Evolutionary conservation across 2,329 filamentous ascomycete genomes (phyloP), one percentile per base, ranked within the genome.

Genomic region (Xylariales sp.): DNA sequence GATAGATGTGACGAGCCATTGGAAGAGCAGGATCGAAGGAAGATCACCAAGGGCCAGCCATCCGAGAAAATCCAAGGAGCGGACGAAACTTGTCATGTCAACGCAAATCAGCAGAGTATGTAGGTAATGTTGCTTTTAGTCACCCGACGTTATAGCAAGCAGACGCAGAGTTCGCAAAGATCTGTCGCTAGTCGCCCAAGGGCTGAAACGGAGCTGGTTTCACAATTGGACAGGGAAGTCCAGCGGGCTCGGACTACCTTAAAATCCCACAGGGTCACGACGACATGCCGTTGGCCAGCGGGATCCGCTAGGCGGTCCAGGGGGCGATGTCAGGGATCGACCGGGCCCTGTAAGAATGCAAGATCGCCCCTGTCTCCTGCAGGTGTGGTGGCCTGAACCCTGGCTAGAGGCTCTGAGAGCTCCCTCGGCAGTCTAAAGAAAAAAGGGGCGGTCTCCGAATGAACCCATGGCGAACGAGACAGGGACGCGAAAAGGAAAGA

Each of bases 201-300:
- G n/a, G 14, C 15, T 33, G 37, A 39, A 39, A 39, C 37, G 12
- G 37, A 14, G 19, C 21, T 24, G 20, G 37, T 39, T 39, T 39
- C 37, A 39, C 37, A 25, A 33, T 39, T 27, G 16, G 37, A 33
- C 19, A 30, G 29, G 28, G 29, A 12, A 13, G 15, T 24, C 29
- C 37, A 39, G 16, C 33, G 10, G 29, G 29, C 37, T 33, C 13
- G 29, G 21, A 14, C 23, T 33, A 33, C 20, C 23, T 17, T 21
- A 14, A 17, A 27, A 20, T 21, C 29, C 37, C 32, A 20, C 32
- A 8, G n/a, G 20, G 24, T 16, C 6, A 14, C 20, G 16, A 16
- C 14, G 35, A 20, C 18, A 38, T 38, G 27, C 28, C 35, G 35
- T 38, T 38, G 27, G 35, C 35, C 31, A 19, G 18, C 35, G 14